These are phyloP conservation scores for Paramecium caudatum DNA, from an alignment of 73 alveolate species.

Conservation along the genomic window DNA sequence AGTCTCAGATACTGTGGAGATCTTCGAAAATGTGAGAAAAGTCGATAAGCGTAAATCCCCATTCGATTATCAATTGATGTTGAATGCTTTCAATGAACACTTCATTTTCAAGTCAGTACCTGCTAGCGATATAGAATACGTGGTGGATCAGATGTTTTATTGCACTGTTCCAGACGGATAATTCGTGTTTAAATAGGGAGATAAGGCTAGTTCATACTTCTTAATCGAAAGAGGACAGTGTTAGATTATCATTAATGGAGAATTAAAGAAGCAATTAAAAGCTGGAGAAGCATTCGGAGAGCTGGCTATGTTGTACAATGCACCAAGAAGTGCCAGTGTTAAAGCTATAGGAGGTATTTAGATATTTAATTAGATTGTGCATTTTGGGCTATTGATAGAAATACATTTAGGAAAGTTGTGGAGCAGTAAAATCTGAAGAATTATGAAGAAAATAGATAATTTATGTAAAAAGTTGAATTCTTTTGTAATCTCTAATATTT, in stretches of 20 bases:
- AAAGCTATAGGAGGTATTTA: slow-evolving; percentile 72
- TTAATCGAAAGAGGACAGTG: slow-evolving; percentile 73
- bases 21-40: slow-evolving; percentile 37
- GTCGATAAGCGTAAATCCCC: slow-evolving; percentile 43
- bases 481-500: slow-evolving; percentile 44
- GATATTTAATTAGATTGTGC: slow-evolving; percentile 54
- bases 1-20: slow-evolving; percentile 48
- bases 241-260: slow-evolving; percentile 63
- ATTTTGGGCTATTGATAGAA: slow-evolving; percentile 79
- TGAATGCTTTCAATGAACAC: slow-evolving; percentile 54
- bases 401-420: slow-evolving; percentile 75
- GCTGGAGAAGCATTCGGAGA: slow-evolving; percentile 91
- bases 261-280: slow-evolving; percentile 61
- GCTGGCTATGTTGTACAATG: slow-evolving; percentile 88
- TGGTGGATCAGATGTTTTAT: slow-evolving; percentile 72
- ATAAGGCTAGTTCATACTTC: slow-evolving; percentile 67
- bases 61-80: slow-evolving; percentile 50
- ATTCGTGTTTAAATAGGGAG: slow-evolving; percentile 75
- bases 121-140: slow-evolving; percentile 11
- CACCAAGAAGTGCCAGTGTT: slow-evolving; percentile 86
- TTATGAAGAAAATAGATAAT: slow-evolving; percentile 71
- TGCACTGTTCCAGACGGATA: slow-evolving; percentile 75
- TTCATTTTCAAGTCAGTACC: slow-evolving; percentile 59
- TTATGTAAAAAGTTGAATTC: slow-evolving; percentile 69
- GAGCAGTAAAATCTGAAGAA: slow-evolving; percentile 56